phyloP scores from a whole-genome alignment of 225 moss, liverwort and hornwort genomes.

The Sphagnum contortum region DNA sequence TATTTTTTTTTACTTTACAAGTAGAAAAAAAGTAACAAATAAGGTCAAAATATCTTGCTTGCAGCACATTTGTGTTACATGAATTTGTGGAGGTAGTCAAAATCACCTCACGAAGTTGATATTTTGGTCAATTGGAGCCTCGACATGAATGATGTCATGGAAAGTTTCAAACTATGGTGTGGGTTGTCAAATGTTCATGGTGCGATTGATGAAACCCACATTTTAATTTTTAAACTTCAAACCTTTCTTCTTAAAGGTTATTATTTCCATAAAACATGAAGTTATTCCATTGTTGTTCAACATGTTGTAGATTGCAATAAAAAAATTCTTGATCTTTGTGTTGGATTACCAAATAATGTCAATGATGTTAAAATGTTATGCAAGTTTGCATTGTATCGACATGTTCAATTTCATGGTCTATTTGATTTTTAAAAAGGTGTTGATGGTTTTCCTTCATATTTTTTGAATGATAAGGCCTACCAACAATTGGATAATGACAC shows the following conservation, averaged over 20 bases:
- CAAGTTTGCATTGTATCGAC: not conserved
- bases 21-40: too few relatives aligned
- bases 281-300: not conserved
- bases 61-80: not conserved
- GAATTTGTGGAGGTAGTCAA: not conserved
- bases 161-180: not conserved
- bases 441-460: not conserved
- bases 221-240: not conserved
- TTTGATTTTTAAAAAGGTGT: not conserved
- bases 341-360: not conserved
- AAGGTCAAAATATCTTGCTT: too few relatives aligned
- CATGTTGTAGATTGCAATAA: not conserved
- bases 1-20: too few relatives aligned
- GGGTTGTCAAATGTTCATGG: slow-evolving; percentile 1
- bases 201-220: not conserved
- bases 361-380: not conserved
- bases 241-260: not conserved
- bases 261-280: not conserved
- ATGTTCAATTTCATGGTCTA: not conserved
- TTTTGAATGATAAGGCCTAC: not conserved
- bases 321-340: not conserved
- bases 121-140: not conserved
- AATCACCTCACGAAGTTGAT: not conserved
- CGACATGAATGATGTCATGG: not conserved
- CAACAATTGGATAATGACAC: not conserved